These are phyloP conservation scores for Microcyclospora pomicola DNA, from an alignment of 2,329 filamentous ascomycete species.

Conservation along the genomic window DNA sequence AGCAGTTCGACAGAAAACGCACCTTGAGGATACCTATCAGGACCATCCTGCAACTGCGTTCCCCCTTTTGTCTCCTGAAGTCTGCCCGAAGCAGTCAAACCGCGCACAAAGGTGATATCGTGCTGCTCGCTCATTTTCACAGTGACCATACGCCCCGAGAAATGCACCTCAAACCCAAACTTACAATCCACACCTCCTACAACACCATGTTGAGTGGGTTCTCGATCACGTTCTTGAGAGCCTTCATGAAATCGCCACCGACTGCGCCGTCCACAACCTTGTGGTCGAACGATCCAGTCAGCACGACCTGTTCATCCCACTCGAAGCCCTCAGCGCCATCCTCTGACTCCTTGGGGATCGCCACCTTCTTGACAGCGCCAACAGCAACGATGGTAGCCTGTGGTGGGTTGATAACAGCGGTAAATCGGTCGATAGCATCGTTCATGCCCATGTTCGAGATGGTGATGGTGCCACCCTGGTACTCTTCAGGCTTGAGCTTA, in stretches of 20 bases:
- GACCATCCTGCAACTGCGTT: no score
- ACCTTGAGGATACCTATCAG: no score
- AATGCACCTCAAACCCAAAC: no score
- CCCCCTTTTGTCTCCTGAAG: no score
- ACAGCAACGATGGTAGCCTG: conserved; percentile 92
- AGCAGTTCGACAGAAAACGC: no score
- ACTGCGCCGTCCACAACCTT: conserved; percentile 96
- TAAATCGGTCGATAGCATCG: conserved; percentile 87
- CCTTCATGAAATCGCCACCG: conserved; percentile 89
- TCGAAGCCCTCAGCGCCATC: conserved; percentile 61
- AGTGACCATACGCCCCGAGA: no score
- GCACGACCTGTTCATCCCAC: conserved; percentile 94
- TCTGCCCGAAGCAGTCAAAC: no score
- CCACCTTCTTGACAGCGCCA: conserved; percentile 90
- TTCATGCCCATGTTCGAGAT: conserved; percentile 99
- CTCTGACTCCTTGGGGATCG: conserved; percentile 71
- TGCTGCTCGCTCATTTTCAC: no score
- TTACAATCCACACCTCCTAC: conserved; percentile 32
- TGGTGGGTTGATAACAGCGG: conserved; percentile 96
- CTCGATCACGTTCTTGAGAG: conserved; percentile 95
- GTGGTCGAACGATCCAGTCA: conserved; percentile 96
- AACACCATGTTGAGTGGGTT: conserved; percentile 91
- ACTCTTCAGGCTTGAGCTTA: conserved; percentile 99
- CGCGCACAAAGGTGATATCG: no score
- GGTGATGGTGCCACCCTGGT: conserved; percentile 96